Base-by-base conservation (phyloP, 495 filamentous ascomycete species). In the Jackrogersella multiformis region DNA sequence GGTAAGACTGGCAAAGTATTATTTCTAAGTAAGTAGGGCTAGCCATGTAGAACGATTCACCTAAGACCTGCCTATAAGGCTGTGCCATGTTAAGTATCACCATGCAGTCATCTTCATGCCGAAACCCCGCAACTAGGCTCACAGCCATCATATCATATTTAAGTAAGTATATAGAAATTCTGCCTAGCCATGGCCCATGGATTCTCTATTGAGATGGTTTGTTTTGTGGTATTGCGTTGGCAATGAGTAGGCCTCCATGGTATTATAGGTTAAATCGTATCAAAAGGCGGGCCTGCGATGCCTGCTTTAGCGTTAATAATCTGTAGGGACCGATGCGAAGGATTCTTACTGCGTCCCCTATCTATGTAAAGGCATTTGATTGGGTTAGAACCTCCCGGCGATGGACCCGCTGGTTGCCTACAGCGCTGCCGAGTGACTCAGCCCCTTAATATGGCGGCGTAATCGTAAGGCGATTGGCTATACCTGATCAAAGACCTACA, bases 361-460 rank as follows among this genome's bases (percentile, higher is more conserved):
- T 18, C n/a, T 15, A 16, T 38, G 15, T 20, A 32, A 1, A 9
- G 34, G 45, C 18, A 39, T 51, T 15, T 51, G 32, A 60, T 64
- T 64, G 44, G 61, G 30, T 52, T 5, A 18, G 35, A 42, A 6
- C 13, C 35, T 28, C 1, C 41, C 34, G 44, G 39, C 8, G 51
- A 57, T 64, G 44, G 2, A 18, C 46, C 46, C 28, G 28, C 9
- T 64, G n/a, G 30, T 8, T 15, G 24, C 57, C 24, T 4, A 26
- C 10, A 21, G 16, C n/a, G n/a, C 28, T 34, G n/a, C 53, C 61
- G 61, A 44, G 44, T 64, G 53, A 64, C 53, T 64, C 61, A 64
- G 53, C 44, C 52, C 52, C n/a, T 39, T 20, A 30, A 21, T 49
- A n/a, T 20, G n/a, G 60, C 41, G 41, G 53, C 44, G 26, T 15